Conservation (phyloP, 148 eudicot species). For the Gaultheria prostrata region DNA sequence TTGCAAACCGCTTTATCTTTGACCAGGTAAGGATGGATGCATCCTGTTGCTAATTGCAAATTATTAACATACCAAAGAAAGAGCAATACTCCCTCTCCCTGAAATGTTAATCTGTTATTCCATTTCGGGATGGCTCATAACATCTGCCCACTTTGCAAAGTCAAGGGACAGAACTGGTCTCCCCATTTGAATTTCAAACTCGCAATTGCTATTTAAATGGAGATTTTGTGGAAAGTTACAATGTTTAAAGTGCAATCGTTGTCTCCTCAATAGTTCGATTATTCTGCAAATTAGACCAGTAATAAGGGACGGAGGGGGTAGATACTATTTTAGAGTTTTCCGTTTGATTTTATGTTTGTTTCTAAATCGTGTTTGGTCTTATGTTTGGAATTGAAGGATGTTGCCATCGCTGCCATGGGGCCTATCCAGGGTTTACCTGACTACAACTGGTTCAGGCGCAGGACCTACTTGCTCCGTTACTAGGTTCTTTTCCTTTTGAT, state of each 20-base stretch:
- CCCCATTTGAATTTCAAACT: not conserved
- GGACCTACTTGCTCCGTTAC: conserved; percentile 82
- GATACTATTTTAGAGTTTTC: not conserved
- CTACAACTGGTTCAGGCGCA: conserved; percentile 97
- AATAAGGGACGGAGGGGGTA: not conserved
- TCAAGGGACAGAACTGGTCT: not conserved
- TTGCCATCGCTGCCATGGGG: conserved; percentile 75
- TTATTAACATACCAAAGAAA: not conserved
- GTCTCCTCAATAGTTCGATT: not conserved
- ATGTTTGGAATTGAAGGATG: conserved; percentile 44
- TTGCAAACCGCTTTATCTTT: conserved; percentile 77
- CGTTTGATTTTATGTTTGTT: not conserved
- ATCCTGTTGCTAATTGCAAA: not conserved
- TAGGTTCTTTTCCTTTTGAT: conserved; percentile 31
- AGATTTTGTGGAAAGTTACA: not conserved
- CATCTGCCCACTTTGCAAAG: not conserved
- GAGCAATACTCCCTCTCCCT: not conserved
- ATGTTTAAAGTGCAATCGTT: not conserved
- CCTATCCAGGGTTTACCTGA: conserved; percentile 77
- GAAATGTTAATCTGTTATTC: not conserved
- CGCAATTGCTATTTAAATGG: not conserved
- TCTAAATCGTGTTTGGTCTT: not conserved
- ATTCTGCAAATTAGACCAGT: not conserved
- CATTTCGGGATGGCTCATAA: not conserved
- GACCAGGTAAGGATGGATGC: conserved; percentile 51